Evolutionary conservation across 1,284 basidiomycete species (phyloP).

Genomic region (Puccinia hordei): DNA sequence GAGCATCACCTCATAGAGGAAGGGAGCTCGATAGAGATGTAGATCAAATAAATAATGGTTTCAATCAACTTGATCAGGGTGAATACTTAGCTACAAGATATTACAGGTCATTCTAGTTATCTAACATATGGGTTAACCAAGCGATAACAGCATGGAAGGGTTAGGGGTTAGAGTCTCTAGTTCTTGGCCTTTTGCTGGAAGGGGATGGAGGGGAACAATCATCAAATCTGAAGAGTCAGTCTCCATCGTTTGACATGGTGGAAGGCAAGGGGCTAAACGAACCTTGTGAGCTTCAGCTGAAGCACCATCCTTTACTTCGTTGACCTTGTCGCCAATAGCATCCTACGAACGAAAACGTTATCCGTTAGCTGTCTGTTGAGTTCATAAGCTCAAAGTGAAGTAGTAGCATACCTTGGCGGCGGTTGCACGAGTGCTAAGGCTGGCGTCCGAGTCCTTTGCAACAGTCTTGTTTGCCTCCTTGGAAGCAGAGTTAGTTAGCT

Average conservation of each 20-base stretch:
- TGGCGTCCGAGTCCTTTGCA: slow-evolving; percentile 54
- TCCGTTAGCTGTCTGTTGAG: too few relatives aligned
- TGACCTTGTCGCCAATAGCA: slow-evolving; percentile 52
- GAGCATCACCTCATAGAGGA: too few relatives aligned
- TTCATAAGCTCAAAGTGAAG: background rate
- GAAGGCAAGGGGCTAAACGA: background rate
- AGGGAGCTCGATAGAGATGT: too few relatives aligned
- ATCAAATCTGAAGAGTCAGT: background rate
- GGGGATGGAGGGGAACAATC: background rate
- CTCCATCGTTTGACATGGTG: background rate
- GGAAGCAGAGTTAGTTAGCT: slow-evolving; percentile 51
- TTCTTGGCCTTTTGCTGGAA: slow-evolving; percentile 15
- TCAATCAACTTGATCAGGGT: too few relatives aligned
- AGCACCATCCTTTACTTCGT: slow-evolving; percentile 51
- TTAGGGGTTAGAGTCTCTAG: background rate
- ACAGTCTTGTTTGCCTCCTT: slow-evolving; percentile 56
- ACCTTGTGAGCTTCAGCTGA: slow-evolving; percentile 48
- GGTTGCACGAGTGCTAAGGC: slow-evolving; percentile 52
- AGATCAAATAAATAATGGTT: too few relatives aligned
- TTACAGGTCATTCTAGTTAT: background rate
- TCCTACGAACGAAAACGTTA: slow-evolving; percentile 21
- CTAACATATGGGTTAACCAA: background rate
- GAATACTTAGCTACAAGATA: background rate
- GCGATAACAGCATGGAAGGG: background rate
- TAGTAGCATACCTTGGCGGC: slow-evolving; percentile 51